Percentiles rank a stretch among this genome's conserved stretches.
Conservation (phyloP, 2,329 filamentous ascomycete genomes). For the Hymenoscyphus occultus region DNA sequence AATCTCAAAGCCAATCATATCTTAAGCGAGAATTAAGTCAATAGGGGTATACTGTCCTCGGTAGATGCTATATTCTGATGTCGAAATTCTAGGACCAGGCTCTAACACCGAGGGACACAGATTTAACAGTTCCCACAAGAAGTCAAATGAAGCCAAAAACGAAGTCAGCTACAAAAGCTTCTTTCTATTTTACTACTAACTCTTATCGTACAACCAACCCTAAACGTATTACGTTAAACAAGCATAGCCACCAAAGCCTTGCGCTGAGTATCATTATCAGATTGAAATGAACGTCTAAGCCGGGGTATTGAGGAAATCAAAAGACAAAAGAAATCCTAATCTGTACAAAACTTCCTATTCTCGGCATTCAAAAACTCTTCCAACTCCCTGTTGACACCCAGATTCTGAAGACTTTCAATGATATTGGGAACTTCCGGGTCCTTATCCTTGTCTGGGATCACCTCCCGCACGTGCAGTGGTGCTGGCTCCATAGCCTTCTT, state of each 20-base stretch:
- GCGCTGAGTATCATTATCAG: not conserved
- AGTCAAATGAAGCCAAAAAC: too few relatives aligned
- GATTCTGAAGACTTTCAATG: not conserved
- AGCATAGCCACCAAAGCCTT: not conserved
- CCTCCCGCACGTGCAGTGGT: conserved; percentile 17
- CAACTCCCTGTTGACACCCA: not conserved
- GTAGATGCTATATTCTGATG: too few relatives aligned
- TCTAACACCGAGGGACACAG: too few relatives aligned
- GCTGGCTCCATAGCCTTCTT: conserved; percentile 17
- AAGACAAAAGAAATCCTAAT: not conserved
- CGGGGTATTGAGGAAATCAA: not conserved
- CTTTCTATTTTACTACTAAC: not conserved
- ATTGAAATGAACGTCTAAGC: not conserved
- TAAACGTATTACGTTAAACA: not conserved
- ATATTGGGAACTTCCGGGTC: not conserved
- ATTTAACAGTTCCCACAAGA: too few relatives aligned
- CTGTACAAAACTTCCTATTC: not conserved
- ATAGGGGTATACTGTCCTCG: too few relatives aligned
- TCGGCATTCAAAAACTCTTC: conserved; percentile 1
- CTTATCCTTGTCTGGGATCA: conserved; percentile 13
- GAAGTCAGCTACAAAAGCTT: not conserved
- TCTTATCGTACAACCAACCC: not conserved
- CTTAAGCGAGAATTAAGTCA: too few relatives aligned
- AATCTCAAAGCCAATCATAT: not conserved
- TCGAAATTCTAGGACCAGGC: too few relatives aligned